Conservation (phyloP, 352 stramenopile genomes). For the Phytophthora sojae region DNA sequence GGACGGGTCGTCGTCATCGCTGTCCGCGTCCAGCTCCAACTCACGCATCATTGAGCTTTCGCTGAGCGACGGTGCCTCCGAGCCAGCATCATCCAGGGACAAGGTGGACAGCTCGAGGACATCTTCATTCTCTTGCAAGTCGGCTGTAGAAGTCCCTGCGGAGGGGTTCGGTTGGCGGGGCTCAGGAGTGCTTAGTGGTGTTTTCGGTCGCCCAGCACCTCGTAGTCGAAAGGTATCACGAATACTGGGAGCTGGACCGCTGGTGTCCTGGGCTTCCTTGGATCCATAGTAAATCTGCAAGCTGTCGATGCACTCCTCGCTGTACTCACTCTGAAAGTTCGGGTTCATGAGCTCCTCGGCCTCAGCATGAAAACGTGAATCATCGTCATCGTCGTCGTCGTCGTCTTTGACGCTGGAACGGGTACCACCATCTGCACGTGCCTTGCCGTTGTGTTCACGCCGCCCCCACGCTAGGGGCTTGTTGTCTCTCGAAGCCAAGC, state of each 20-base stretch:
- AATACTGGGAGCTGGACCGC: conserved; percentile 5
- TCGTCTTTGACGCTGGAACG: conserved; percentile 31
- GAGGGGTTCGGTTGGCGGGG: conserved; percentile 6
- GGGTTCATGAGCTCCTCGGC: conserved; percentile 78
- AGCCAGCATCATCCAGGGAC: conserved; percentile 42
- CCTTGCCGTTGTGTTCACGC: conserved; percentile 11
- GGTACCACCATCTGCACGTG: background rate
- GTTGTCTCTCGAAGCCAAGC: conserved; percentile 2
- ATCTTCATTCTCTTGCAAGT: conserved; percentile 31
- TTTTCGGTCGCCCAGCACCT: conserved; percentile 8
- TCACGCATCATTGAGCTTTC: conserved; percentile 73
- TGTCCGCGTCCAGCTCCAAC: conserved; percentile 62
- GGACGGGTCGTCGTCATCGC: conserved; percentile 41
- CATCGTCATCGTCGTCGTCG: conserved; percentile 42
- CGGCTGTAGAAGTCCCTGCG: background rate
- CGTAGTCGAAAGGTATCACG: conserved; percentile 12
- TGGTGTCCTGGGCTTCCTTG: conserved; percentile 34
- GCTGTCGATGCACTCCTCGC: conserved; percentile 82
- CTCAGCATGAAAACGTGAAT: conserved; percentile 58
- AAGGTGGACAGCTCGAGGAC: conserved; percentile 33
- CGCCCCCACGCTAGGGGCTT: conserved; percentile 30
- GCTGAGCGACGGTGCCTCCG: conserved; percentile 45
- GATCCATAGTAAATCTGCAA: conserved; percentile 74
- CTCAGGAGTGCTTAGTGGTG: background rate
- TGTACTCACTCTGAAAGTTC: conserved; percentile 85